Evolutionary conservation across 108 stramenopile genomes (phyloP).

Genomic region (Cyclotella sp.): DNA sequence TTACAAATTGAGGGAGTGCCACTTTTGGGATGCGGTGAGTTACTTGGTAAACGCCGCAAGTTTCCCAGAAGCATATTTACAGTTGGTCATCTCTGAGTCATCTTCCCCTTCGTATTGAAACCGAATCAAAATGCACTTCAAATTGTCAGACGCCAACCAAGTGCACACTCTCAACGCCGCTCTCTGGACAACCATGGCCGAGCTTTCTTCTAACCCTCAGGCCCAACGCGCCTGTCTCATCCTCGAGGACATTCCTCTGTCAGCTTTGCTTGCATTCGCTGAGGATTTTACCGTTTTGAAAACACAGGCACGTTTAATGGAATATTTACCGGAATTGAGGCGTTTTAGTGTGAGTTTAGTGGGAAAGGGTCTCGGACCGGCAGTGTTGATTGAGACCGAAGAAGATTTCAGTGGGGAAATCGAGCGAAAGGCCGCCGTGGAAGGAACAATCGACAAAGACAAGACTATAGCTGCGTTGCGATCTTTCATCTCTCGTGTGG

Average conservation of each 20-base stretch:
- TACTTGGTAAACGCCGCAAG: background rate
- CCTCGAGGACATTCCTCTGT: constrained; percentile 70
- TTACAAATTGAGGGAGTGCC: constrained; percentile 83
- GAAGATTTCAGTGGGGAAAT: constrained; percentile 43
- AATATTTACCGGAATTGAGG: constrained; percentile 64
- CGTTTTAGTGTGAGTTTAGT: constrained; percentile 69
- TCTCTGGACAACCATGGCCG: constrained; percentile 85
- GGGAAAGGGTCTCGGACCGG: constrained; percentile 81
- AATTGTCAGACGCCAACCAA: constrained; percentile 56
- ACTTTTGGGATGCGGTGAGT: constrained; percentile 64
- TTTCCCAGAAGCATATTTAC: background rate
- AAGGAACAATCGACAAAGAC: constrained; percentile 42
- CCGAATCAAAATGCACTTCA: background rate
- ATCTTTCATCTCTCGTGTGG: constrained; percentile 66
- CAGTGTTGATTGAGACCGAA: constrained; percentile 68
- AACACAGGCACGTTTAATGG: constrained; percentile 58
- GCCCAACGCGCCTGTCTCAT: constrained; percentile 67
- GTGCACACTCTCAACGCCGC: constrained; percentile 73
- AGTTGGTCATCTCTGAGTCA: background rate
- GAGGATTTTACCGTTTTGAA: constrained; percentile 75
- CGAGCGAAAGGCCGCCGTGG: constrained; percentile 16
- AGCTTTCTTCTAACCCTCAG: constrained; percentile 55
- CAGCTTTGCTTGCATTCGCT: constrained; percentile 66
- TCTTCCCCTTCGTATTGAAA: background rate
- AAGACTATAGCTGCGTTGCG: constrained; percentile 63